These are phyloP conservation scores for Sugiyamaella japonica DNA, from an alignment of 1,139 yeast genomes.

Conservation along the genomic window DNA sequence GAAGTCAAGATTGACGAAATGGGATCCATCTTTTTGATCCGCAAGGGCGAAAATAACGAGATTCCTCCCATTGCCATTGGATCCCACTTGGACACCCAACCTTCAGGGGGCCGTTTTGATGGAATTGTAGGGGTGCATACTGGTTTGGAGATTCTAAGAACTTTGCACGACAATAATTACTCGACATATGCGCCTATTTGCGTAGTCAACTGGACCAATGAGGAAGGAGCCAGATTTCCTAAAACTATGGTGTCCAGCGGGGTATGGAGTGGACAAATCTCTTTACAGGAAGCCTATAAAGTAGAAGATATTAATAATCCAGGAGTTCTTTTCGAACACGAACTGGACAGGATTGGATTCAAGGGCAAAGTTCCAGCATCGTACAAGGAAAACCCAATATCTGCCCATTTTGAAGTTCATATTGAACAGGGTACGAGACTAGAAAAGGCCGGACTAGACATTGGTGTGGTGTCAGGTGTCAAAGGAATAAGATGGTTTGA, in stretches of 20 bases:
- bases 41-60: conserved; percentile 54
- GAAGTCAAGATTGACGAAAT: conserved; percentile 57
- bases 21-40: conserved; percentile 67
- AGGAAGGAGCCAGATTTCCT: conserved; percentile 77
- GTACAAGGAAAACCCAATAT: conserved; percentile 54
- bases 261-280: conserved; percentile 60
- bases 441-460: conserved; percentile 54
- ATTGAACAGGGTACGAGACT: conserved; percentile 76
- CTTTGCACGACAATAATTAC: conserved; percentile 58
- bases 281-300: conserved; percentile 51
- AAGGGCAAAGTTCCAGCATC: conserved; percentile 53
- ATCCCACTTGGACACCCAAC: conserved; percentile 75
- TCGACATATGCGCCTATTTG: conserved; percentile 66
- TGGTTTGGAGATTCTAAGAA: conserved; percentile 65
- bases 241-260: conserved; percentile 63
- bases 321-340: conserved; percentile 49
- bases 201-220: conserved; percentile 70
- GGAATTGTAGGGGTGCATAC: conserved; percentile 69
- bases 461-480: conserved; percentile 67
- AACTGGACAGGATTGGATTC: conserved; percentile 62
- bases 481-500: conserved; percentile 68
- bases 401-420: conserved; percentile 72
- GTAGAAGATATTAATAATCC: conserved; percentile 57
- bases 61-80: conserved; percentile 65
- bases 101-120: conserved; percentile 76